Conservation (phyloP, 345 rosid species). For the Mercurialis annua region DNA sequence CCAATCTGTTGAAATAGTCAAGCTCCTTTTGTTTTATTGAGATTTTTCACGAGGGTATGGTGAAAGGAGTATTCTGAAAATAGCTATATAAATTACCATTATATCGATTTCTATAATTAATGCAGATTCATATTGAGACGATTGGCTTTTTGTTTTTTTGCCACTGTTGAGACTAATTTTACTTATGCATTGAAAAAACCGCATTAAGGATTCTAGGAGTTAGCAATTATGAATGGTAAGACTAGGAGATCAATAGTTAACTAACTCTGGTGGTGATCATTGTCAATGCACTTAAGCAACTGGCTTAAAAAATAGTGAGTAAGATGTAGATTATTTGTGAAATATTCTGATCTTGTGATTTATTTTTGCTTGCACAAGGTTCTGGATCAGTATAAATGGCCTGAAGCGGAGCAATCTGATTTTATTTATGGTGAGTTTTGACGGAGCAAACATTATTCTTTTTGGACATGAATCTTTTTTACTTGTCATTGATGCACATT, state of each 20-base stretch:
- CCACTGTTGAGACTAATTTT: not conserved
- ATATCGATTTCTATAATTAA: not conserved
- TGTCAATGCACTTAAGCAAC: not conserved
- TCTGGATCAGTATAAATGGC: conserved; percentile 75
- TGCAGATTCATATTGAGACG: too few relatives aligned
- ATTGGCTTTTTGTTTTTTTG: too few relatives aligned
- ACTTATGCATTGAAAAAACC: not conserved
- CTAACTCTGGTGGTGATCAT: conserved; percentile 7
- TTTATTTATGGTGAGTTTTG: conserved; percentile 67
- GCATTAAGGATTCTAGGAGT: not conserved
- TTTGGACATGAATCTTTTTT: not conserved
- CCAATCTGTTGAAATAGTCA: not conserved
- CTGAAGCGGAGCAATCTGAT: conserved; percentile 71
- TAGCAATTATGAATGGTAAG: not conserved
- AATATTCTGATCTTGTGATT: conserved; percentile 9
- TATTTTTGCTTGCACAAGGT: conserved; percentile 41
- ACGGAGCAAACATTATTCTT: conserved; percentile 2
- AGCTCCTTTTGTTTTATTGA: conserved; percentile 1
- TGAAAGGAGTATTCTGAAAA: not conserved
- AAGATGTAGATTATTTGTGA: conserved; percentile 2
- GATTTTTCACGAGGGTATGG: not conserved
- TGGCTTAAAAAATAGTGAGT: conserved; percentile 6
- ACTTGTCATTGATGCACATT: conserved; percentile 5
- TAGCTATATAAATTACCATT: not conserved
- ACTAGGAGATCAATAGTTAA: conserved; percentile 1